Evolutionary conservation across 257 asterid species (phyloP), one percentile per base, ranked within the genome.

Genomic region (Leptodermis oblonga): DNA sequence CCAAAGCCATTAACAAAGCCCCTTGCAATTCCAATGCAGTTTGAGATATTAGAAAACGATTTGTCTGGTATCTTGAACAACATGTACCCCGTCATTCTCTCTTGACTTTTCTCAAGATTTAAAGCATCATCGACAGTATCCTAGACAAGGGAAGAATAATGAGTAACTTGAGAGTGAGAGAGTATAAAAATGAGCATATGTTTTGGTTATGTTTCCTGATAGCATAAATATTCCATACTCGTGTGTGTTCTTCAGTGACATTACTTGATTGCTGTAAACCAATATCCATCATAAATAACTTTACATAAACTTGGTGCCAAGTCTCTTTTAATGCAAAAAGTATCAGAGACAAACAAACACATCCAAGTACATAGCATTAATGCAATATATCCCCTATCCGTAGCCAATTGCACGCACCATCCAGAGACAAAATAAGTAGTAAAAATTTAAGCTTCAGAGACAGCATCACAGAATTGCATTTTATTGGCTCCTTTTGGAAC

Each of bases 11-110:
- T 82, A 23, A 78, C 54, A 78, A 87, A 78, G 73, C 96, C 90
- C 81, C 90, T 88, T 22, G 80, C 82, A 69, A 94, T 75, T 79
- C 92, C 90, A 74, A 94, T 78, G 84, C 96, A 94, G 76, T 91
- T 91, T 71, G 83, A 55, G 49, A 78, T 70, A 74, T 73, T 72
- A 33, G 88, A 82, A 80, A 82, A 78, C 62, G 86, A 79, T 60
- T 77, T 86, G 26, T 91, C 93, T 17, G 99, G 99, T 70, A 94
- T 78, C 86, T 74, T 73, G 78, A 94, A 89, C 65, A 81, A 82
- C 55, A 88, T 80, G 77, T 84, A 91, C 79, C 89, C 95, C 33
- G 76, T 77, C 79, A 86, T 85, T 55, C 80, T 79, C 74, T 74
- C 86, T 62, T 55, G 79, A 74, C 76, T 54, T 42, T 74, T 68